Percentiles rank a stretch among this genome's conserved stretches.
phyloP scores from a whole-genome alignment of 2,329 filamentous ascomycete genomes.

The Blastomyces gilchristii region DNA sequence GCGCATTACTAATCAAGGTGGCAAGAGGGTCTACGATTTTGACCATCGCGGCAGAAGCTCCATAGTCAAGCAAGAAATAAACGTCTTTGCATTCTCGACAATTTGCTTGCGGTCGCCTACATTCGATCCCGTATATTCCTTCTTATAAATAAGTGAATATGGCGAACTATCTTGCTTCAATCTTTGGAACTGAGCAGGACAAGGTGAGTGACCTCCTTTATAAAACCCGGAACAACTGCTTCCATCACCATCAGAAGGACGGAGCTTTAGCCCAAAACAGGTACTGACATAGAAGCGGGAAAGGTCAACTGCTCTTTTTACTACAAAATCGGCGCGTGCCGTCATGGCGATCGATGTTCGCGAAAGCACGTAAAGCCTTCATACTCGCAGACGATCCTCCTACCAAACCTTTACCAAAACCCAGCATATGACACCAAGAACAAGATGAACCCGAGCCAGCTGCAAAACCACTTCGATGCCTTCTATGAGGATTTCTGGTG shows the following conservation, averaged over 20 bases:
- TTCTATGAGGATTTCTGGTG: slow-evolving; percentile 99
- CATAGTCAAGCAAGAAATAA: background rate
- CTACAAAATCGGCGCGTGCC: slow-evolving; percentile 99
- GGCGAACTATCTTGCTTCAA: slow-evolving; percentile 98
- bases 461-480: slow-evolving; percentile 98
- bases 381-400: slow-evolving; percentile 93
- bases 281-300: background rate
- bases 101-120: background rate
- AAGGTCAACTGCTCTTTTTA: slow-evolving; percentile 97
- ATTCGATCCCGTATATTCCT: background rate
- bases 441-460: slow-evolving; percentile 91
- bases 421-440: slow-evolving; percentile 92
- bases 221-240: background rate
- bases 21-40: background rate
- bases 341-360: slow-evolving; percentile 95
- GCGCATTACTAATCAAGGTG: background rate
- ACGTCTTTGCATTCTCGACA: background rate
- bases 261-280: slow-evolving; percentile 6
- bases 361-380: slow-evolving; percentile 99
- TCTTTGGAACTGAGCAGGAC: slow-evolving; percentile 99
- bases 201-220: slow-evolving; percentile 41
- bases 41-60: background rate
- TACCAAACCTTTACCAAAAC: slow-evolving; percentile 98
- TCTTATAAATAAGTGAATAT: slow-evolving; percentile 41
- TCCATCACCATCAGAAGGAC: slow-evolving; percentile 13